These are phyloP conservation scores for Euphorbia corollata DNA, from an alignment of 441 rosid genomes.

Conservation along the genomic window DNA sequence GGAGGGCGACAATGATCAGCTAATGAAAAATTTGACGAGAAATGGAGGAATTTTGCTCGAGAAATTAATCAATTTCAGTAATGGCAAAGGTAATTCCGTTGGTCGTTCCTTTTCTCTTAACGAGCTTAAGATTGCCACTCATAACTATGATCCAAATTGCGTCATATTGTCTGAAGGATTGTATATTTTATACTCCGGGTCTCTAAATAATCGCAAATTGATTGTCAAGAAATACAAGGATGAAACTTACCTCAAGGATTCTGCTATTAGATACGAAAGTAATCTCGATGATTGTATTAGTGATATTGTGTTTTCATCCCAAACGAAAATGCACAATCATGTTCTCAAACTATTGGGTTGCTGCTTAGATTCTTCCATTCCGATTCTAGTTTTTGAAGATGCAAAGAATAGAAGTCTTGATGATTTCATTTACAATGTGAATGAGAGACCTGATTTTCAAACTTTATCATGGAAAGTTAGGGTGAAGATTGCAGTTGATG, in stretches of 20 bases:
- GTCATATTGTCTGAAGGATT: background rate
- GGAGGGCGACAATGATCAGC: background rate
- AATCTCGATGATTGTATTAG: background rate
- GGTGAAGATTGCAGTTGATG: constrained; percentile 18
- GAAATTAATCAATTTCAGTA: background rate
- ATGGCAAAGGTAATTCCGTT: constrained; percentile 14
- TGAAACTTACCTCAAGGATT: background rate
- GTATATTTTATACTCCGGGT: background rate
- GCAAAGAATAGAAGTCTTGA: constrained; percentile 21
- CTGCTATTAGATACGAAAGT: background rate
- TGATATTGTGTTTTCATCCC: constrained; percentile 27
- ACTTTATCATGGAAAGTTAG: constrained; percentile 11
- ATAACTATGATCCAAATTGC: background rate
- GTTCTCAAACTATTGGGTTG: constrained; percentile 37
- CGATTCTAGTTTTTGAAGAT: constrained; percentile 29
- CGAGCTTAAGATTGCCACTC: no score
- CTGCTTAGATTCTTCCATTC: constrained; percentile 33
- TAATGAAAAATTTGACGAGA: background rate
- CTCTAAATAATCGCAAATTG: background rate
- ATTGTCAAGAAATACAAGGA: background rate
- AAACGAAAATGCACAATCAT: constrained; percentile 32
- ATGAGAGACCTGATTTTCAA: background rate
- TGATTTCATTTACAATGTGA: background rate
- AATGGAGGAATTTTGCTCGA: constrained; percentile 22
- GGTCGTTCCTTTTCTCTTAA: background rate